Evolutionary conservation across 257 asterid species (phyloP), one percentile per base, ranked within the genome.

Genomic region (Rubia yunnanensis): DNA sequence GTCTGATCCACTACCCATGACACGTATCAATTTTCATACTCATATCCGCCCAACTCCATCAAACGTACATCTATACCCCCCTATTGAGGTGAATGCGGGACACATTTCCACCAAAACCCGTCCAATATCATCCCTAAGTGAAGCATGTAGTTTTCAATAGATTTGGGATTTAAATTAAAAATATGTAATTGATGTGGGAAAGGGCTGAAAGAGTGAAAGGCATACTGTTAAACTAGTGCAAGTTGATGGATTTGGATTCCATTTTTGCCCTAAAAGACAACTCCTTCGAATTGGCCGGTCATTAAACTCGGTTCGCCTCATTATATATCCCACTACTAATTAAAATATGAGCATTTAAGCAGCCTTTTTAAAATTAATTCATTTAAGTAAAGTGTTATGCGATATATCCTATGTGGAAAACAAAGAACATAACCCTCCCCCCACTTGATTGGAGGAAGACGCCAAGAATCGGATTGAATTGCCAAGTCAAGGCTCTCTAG

Each of bases 401-500:
- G 52, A 44, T 44, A 44, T 14, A 18, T 57, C 20, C 39, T 57
- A 57, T 60, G 62, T 64, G 60, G 61, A 59, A 67, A 22, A 53
- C 62, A 41, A 57, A 64, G 20, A 44, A 44, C 52, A 44, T 44
- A 44, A 44, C 65, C 70, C 62, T 76, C 70, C 64, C 70, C 65
- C 76, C 79, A 67, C 78, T 61, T 28, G 70, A 31, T 50, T 8
- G 36, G 73, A 59, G 13, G 30, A 53, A 70, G 76, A 61, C 67
- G 60, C 60, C 44, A 44, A 67, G 70, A 68, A 67, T 66, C 56
- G 55, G 82, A 71, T 79, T 60, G 44, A 71, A 72, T 68, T 70
- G 82, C 81, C 74, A 74, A 81, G 65, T 70, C 74, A 81, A 81
- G 59, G 52, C 52, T 44, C 52, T 44, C 52, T 0, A 44, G 52